Percentiles rank a stretch among this genome's conserved stretches.
Conservation (phyloP, 164 flowering plant species). For the Annona cherimola region DNA sequence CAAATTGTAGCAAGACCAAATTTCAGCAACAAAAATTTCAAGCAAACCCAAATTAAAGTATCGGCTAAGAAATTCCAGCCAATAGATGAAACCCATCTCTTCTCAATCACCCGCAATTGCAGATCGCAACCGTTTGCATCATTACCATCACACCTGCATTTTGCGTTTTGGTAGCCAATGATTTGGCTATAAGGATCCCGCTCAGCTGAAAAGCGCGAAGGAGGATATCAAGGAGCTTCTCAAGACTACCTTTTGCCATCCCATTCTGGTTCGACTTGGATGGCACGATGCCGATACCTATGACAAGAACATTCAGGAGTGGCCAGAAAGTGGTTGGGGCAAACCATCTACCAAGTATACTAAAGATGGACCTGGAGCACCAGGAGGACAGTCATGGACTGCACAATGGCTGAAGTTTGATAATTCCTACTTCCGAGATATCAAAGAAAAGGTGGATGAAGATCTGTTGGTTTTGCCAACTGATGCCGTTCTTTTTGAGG, state of each 20-base stretch:
- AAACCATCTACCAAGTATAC: conserved; percentile 94
- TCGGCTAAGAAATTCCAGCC: no score
- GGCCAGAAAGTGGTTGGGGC: conserved; percentile 93
- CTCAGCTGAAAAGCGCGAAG: conserved; percentile 71
- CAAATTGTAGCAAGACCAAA: no score
- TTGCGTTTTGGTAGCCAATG: no score
- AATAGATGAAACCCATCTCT: no score
- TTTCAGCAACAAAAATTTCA: no score
- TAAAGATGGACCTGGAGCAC: conserved; percentile 97
- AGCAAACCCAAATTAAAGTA: no score
- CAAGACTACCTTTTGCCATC: conserved; percentile 67
- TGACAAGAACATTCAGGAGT: conserved; percentile 83
- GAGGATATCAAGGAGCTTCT: no score
- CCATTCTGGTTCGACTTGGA: conserved; percentile 91
- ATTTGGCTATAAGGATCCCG: no score
- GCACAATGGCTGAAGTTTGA: conserved; percentile 95
- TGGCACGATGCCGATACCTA: conserved; percentile 99
- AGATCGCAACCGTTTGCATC: no score
- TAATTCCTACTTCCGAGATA: conserved; percentile 95
- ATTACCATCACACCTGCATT: no score
- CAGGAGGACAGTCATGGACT: conserved; percentile 99
- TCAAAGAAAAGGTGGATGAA: conserved; percentile 79
- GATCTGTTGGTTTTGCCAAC: conserved; percentile 92
- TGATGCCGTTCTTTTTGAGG: conserved; percentile 93
- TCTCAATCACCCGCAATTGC: no score